Conservation (phyloP, 1,284 basidiomycete species). For the Ganoderma resinaceum region DNA sequence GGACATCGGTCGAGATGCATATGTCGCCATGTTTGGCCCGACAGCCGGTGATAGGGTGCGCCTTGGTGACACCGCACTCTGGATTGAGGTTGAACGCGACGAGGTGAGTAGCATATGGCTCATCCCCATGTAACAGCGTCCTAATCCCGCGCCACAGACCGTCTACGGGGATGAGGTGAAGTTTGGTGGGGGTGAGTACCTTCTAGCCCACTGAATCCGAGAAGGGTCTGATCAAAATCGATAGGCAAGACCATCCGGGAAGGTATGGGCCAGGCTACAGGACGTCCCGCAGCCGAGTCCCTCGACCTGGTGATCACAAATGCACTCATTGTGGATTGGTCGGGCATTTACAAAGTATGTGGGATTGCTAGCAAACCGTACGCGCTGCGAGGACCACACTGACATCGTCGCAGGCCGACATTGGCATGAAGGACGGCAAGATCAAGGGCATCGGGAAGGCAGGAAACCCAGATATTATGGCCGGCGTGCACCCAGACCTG, state of each 20-base stretch:
- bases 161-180: slow-evolving; percentile 96
- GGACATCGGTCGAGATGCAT: slow-evolving; percentile 68
- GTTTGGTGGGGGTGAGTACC: slow-evolving; percentile 86
- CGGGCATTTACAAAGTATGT: slow-evolving; percentile 89
- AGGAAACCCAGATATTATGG: slow-evolving; percentile 96
- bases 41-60: slow-evolving; percentile 91
- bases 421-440: slow-evolving; percentile 87
- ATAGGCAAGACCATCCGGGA: slow-evolving; percentile 93
- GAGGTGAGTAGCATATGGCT: slow-evolving; percentile 54
- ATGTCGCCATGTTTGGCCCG: slow-evolving; percentile 94
- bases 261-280: slow-evolving; percentile 94
- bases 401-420: slow-evolving; percentile 78
- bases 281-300: slow-evolving; percentile 69
- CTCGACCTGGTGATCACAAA: slow-evolving; percentile 96
- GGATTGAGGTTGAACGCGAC: slow-evolving; percentile 94
- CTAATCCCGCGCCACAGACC: slow-evolving; percentile 51
- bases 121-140: not conserved
- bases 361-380: not conserved
- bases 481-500: slow-evolving; percentile 77
- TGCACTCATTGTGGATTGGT: slow-evolving; percentile 94
- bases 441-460: slow-evolving; percentile 96
- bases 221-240: not conserved
- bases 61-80: slow-evolving; percentile 90
- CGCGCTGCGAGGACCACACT: not conserved
- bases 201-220: not conserved